Evolutionary conservation across 768 basidiomycete genomes (phyloP), one percentile per base, ranked within the genome.

Genomic region (Xerocomus spinulosus): DNA sequence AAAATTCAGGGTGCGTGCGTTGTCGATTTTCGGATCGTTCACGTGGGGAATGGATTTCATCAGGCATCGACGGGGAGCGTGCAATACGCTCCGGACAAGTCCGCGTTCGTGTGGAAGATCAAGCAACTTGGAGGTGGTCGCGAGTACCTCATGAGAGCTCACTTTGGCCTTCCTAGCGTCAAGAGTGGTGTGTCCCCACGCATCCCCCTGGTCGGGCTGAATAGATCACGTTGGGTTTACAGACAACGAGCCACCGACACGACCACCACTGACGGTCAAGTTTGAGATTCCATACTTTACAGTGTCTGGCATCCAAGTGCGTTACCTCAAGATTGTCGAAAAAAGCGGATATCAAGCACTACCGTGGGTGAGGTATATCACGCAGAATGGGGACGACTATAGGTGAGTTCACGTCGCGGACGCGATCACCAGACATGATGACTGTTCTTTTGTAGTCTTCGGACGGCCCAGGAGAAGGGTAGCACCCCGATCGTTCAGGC

Each of bases 221-320:
- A 18, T 23, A 23, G 18, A 6, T n/a, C n/a, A 5, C 55, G 79
- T 38, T 36, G 32, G n/a, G 17, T 60, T 82, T 83, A 7, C 37
- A 70, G 92, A 94, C 36, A 71, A 79, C 32, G 92, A 94, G 53
- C 40, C 53, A 10, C 58, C 63, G 5, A 91, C 92, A 61, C 86
- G 92, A 18, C 85, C 93, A 9, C 96, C 96, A 1, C 96, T 98
- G 53, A 90, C 90, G 0, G 95, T 97, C 65, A 93, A 92, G 69
- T 99, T 93, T 54, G 95, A 98, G 71, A 97, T 99, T 34, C 95
- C 96, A 0, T 98, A 98, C 70, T 98, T 97, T 66, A 98, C 95
- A 0, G 92, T 96, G 5, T 94, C 92, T 0, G 94, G 94, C 4
- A 93, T 97, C 49, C 95, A 97, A 69, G 96, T 99, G 13, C 82